Percentiles rank a stretch among this genome's conserved stretches.
Conservation (phyloP, 1,139 yeast species). For the Debaryomyces sp. region DNA sequence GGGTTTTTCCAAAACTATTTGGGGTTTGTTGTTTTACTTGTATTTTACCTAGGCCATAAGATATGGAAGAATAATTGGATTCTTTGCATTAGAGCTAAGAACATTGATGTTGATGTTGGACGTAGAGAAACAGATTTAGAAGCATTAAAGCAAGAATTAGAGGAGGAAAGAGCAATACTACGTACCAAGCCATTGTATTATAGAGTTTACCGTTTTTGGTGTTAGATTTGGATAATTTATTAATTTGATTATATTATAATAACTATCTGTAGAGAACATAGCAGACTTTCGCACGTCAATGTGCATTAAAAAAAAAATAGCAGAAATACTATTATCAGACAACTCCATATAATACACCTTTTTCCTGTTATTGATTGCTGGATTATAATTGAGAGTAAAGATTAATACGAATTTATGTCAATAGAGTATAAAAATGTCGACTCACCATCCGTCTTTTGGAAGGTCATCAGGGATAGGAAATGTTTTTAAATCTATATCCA, state of each 20-base stretch:
- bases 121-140: constrained; percentile 46
- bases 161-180: constrained; percentile 38
- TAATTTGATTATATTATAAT: neutral
- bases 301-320: neutral
- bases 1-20: constrained; percentile 41
- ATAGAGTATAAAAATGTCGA: constrained; percentile 25
- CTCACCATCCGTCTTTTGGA: constrained; percentile 40
- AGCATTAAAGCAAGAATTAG: constrained; percentile 41
- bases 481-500: constrained; percentile 58
- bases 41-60: constrained; percentile 42
- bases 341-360: neutral
- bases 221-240: constrained; percentile 19
- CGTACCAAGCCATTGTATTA: constrained; percentile 35
- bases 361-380: neutral
- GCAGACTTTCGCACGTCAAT: neutral
- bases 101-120: constrained; percentile 45
- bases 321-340: neutral
- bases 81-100: constrained; percentile 33
- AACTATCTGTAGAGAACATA: neutral
- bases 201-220: constrained; percentile 40
- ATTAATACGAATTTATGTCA: neutral
- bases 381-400: neutral
- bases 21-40: constrained; percentile 38
- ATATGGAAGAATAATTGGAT: constrained; percentile 39
- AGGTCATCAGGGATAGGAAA: constrained; percentile 42